Evolutionary conservation across 108 stramenopile species (phyloP).

Genomic region (Cyclotella atomus): DNA sequence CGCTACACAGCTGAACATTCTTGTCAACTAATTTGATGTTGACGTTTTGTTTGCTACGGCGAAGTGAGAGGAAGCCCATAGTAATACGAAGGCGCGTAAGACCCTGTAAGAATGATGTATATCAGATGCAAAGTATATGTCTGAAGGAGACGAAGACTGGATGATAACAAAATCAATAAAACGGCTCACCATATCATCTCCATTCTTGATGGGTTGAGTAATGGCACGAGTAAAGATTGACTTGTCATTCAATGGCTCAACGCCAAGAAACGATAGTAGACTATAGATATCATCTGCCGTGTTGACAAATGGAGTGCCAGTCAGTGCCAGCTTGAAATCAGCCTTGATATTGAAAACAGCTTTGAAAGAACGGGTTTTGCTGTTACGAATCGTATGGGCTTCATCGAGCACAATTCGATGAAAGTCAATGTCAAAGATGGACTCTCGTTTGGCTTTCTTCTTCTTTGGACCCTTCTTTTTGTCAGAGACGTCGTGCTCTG

Average conservation of each 20-base stretch:
- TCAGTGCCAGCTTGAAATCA: slow-evolving; percentile 42
- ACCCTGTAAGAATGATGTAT: slow-evolving; percentile 16
- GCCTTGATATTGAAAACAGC: slow-evolving; percentile 48
- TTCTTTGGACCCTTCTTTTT: slow-evolving; percentile 8
- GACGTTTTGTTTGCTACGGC: slow-evolving; percentile 54
- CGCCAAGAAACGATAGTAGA: slow-evolving; percentile 47
- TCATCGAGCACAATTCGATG: slow-evolving; percentile 67
- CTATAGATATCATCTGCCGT: slow-evolving; percentile 48
- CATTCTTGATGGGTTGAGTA: slow-evolving; percentile 56
- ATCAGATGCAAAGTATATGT: not conserved
- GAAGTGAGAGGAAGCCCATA: slow-evolving; percentile 60
- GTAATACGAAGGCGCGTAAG: slow-evolving; percentile 56
- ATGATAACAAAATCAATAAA: not conserved
- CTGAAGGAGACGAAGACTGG: not conserved
- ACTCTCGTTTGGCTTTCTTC: slow-evolving; percentile 29
- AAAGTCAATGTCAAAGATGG: slow-evolving; percentile 52
- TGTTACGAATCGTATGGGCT: slow-evolving; percentile 62
- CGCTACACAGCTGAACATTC: slow-evolving; percentile 42
- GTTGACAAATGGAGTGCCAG: slow-evolving; percentile 64
- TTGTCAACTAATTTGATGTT: slow-evolving; percentile 46
- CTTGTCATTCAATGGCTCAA: slow-evolving; percentile 50
- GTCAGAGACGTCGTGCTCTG: slow-evolving; percentile 4
- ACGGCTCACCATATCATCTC: slow-evolving; percentile 36
- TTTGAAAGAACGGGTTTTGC: slow-evolving; percentile 38
- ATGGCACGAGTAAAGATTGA: slow-evolving; percentile 56